These are phyloP conservation scores for Hevea brasiliensis DNA, from an alignment of 345 rosid species.

Conservation along the genomic window DNA sequence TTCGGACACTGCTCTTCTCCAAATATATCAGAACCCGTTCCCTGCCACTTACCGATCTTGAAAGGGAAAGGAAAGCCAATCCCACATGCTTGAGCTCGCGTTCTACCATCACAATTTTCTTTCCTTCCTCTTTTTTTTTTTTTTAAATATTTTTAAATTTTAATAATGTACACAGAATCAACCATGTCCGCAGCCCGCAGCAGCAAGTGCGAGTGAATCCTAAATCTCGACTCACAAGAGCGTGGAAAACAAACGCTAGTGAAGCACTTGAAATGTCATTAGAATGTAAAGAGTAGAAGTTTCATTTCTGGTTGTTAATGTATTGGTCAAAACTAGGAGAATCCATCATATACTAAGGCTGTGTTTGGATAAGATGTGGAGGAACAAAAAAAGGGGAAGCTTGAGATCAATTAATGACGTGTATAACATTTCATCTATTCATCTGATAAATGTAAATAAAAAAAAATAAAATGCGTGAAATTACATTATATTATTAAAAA, in stretches of 20 bases:
- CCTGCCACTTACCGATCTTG: not conserved
- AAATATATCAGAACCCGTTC: not conserved
- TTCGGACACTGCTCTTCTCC: not conserved
- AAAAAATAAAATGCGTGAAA: not conserved
- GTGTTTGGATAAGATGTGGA: too few species aligned
- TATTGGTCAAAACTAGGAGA: too few species aligned
- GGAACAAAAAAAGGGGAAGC: too few species aligned
- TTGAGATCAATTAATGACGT: not conserved
- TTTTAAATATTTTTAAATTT: too few species aligned
- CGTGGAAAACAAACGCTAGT: not conserved
- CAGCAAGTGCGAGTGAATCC: not conserved
- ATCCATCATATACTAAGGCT: too few species aligned
- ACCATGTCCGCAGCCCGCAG: not conserved
- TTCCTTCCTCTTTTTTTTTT: too few species aligned
- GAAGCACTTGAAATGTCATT: not conserved
- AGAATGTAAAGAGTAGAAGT: too few species aligned
- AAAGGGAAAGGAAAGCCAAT: not conserved
- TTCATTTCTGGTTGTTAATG: too few species aligned
- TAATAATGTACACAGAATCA: not conserved
- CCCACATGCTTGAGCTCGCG: not conserved
- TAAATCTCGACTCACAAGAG: not conserved
- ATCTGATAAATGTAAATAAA: too few species aligned
- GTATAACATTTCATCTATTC: not conserved
- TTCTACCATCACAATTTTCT: not conserved
- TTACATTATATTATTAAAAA: too few species aligned